Base-by-base conservation (phyloP, 257 asterid genomes). In the Gentiana straminea region DNA sequence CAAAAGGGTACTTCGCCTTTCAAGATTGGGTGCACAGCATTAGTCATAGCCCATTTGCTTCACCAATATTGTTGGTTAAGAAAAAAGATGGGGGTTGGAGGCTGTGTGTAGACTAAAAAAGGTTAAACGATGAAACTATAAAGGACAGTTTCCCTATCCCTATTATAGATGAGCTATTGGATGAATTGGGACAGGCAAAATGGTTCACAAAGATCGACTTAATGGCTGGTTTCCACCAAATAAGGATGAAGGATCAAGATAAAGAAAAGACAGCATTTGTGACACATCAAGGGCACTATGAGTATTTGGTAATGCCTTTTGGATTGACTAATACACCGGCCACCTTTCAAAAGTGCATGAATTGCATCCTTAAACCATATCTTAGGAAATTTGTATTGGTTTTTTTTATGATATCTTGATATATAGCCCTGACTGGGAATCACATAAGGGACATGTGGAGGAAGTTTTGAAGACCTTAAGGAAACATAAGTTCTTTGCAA, bases 401-500 rank as follows among this genome's bases (percentile, higher is more conserved):
- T 24, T 24, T 24, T 24, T 24, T 24, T 24, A 59, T 49, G 55
- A 59, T 47, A 59, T 59, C 2, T 4, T 59, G 33, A 33, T 59
- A 1, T 59, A 47, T 2, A 47, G 36, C 8, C 54, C 46, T 2
- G 5, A 2, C 12, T 24, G 24, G 24, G 24, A 24, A 24, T 24
- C 24, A 24, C 24, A 24, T 24, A 24, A 24, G 24, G 24, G 24
- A 24, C 24, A 24, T 24, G 24, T 24, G 24, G 24, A 24, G 24
- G 24, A 24, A 24, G 24, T 24, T 24, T 24, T 24, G 24, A 24
- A 24, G 24, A 24, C 24, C 24, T 24, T 24, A 24, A 24, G 24
- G 24, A 24, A 24, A 24, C 24, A 24, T 24, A 24, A 24, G 24
- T 24, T 24, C 24, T 24, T 24, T 24, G 24, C 24, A 24, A 24